phyloP scores from a whole-genome alignment of 2,329 filamentous ascomycete genomes.

The Endothia cerciana region DNA sequence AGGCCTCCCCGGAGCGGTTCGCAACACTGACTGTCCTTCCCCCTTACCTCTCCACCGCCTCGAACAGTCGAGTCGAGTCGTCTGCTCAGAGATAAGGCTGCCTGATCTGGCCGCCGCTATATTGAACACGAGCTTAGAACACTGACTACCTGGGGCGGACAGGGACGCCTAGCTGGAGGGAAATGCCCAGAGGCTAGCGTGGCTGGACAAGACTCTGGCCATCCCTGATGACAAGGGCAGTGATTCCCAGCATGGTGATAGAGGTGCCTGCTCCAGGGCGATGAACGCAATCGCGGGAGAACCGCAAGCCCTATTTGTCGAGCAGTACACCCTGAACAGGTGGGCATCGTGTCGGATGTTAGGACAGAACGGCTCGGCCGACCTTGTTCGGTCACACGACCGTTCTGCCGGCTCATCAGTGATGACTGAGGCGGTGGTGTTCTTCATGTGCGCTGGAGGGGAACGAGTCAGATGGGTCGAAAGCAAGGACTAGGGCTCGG shows the following conservation, averaged over 20 bases:
- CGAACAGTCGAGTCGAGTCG: neutral
- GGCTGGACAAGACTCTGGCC: neutral
- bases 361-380: neutral
- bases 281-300: neutral
- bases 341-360: neutral
- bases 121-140: neutral
- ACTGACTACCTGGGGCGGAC: neutral
- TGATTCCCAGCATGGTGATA: neutral
- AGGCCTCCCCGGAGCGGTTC: too few species aligned
- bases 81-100: neutral
- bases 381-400: constrained; percentile 6
- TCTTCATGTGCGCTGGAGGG: neutral
- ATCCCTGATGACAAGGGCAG: neutral
- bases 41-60: too few species aligned
- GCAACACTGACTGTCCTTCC: too few species aligned
- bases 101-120: neutral
- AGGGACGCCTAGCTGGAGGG: neutral
- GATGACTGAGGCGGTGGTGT: neutral
- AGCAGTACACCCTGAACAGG: neutral
- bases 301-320: neutral
- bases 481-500: neutral
- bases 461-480: neutral
- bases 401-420: neutral
- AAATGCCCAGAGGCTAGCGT: neutral
- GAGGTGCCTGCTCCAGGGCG: neutral